Evolutionary conservation across 257 asterid genomes (phyloP).

Genomic region (Rhazya stricta): DNA sequence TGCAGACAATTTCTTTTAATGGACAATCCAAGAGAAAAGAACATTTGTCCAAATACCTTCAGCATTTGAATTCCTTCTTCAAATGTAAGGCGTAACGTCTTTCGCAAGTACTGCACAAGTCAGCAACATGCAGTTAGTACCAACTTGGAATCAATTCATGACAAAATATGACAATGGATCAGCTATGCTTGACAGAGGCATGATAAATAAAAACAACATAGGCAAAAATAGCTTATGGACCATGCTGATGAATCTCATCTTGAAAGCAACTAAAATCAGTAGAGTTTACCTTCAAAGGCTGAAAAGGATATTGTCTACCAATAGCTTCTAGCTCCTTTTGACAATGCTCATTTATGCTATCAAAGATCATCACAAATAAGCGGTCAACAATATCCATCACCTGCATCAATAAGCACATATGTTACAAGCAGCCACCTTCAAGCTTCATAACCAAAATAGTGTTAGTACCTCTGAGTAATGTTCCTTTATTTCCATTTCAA

Average conservation of each 20-base stretch:
- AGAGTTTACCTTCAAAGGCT: conserved; percentile 63
- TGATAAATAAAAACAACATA: neutral
- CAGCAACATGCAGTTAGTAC: neutral
- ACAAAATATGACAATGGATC: neutral
- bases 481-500: conserved; percentile 90
- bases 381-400: conserved; percentile 86
- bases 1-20: neutral
- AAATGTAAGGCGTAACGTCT: conserved; percentile 77
- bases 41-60: neutral
- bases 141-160: neutral
- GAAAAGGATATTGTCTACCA: conserved; percentile 72
- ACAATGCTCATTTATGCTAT: conserved; percentile 57
- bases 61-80: conserved; percentile 91
- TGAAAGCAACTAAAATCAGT: neutral
- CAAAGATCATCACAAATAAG: conserved; percentile 78
- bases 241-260: neutral
- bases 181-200: neutral
- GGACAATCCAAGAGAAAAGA: neutral
- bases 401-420: conserved; percentile 38
- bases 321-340: conserved; percentile 76
- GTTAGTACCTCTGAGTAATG: conserved; percentile 78
- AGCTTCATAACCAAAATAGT: conserved; percentile 1
- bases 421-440: neutral
- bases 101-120: conserved; percentile 60
- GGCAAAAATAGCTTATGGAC: neutral